Conservation (phyloP, 805 yeast genomes). For the Starmerella asiatica region DNA sequence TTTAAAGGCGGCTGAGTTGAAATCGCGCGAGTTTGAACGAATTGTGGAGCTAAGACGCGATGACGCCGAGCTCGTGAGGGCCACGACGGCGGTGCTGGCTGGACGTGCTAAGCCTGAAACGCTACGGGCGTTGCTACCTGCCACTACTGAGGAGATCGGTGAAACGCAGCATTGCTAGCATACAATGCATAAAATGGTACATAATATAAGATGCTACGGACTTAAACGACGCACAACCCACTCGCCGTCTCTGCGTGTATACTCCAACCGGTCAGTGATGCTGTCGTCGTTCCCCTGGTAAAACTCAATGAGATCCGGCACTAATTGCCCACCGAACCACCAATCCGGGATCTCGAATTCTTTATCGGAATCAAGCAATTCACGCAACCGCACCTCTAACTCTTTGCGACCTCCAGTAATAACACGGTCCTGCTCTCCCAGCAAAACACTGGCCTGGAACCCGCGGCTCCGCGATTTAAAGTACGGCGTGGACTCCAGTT, state of each 20-base stretch:
- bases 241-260: slow-evolving; percentile 38
- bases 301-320: slow-evolving; percentile 83
- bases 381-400: slow-evolving; percentile 39
- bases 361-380: slow-evolving; percentile 43
- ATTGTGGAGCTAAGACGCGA: neutral
- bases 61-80: neutral
- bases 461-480: slow-evolving; percentile 82
- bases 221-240: slow-evolving; percentile 63
- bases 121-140: neutral
- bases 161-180: neutral
- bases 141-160: neutral
- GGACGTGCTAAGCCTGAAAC: neutral
- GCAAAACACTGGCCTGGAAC: slow-evolving; percentile 89
- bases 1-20: slow-evolving; percentile 20
- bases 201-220: slow-evolving; percentile 31
- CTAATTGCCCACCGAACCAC: slow-evolving; percentile 88
- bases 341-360: slow-evolving; percentile 76
- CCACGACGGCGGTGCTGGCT: neutral
- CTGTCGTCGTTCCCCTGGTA: slow-evolving; percentile 93
- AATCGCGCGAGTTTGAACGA: slow-evolving; percentile 21
- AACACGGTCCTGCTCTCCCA: slow-evolving; percentile 68
- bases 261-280: slow-evolving; percentile 76
- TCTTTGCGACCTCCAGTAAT: slow-evolving; percentile 42
- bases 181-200: neutral
- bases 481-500: slow-evolving; percentile 61